These are phyloP conservation scores for Vicia faba DNA, from an alignment of 306 rosid species.

Conservation along the genomic window DNA sequence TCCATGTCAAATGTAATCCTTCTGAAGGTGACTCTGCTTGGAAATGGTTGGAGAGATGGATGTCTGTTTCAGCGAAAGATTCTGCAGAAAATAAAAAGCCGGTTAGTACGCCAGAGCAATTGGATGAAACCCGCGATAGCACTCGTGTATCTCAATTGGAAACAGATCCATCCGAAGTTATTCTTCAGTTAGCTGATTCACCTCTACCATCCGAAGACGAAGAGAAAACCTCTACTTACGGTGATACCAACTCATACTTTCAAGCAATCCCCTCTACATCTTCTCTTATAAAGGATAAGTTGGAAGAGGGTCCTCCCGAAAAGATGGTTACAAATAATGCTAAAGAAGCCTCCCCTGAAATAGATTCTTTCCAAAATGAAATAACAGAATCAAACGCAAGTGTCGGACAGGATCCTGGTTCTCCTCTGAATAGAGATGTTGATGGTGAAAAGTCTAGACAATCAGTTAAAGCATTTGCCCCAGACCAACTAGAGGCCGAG, in stretches of 20 bases:
- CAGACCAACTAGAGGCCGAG: slow-evolving; percentile 75
- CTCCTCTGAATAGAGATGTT: slow-evolving; percentile 51
- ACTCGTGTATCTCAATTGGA: slow-evolving; percentile 42
- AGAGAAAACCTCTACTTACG: slow-evolving; percentile 51
- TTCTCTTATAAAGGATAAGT: slow-evolving; percentile 38
- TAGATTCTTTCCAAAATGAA: slow-evolving; percentile 44
- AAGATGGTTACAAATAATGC: slow-evolving; percentile 42
- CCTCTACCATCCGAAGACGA: slow-evolving; percentile 58
- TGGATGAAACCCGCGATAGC: slow-evolving; percentile 42
- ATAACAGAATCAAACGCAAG: slow-evolving; percentile 40
- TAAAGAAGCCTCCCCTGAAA: slow-evolving; percentile 41
- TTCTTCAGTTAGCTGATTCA: slow-evolving; percentile 47
- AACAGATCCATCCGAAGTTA: slow-evolving; percentile 45
- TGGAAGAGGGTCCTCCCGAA: slow-evolving; percentile 54
- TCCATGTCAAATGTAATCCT: slow-evolving; percentile 78
- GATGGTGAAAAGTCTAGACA: slow-evolving; percentile 54
- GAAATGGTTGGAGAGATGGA: slow-evolving; percentile 99
- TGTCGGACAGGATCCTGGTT: slow-evolving; percentile 42
- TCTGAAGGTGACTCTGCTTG: slow-evolving; percentile 85
- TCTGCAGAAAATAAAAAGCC: slow-evolving; percentile 42
- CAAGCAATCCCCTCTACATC: slow-evolving; percentile 47
- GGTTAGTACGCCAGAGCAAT: slow-evolving; percentile 43
- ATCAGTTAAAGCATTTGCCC: slow-evolving; percentile 57
- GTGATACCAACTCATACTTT: slow-evolving; percentile 50
- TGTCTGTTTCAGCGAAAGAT: slow-evolving; percentile 58